Evolutionary conservation across 495 filamentous ascomycete genomes (phyloP).

Genomic region (Endocarpon pusillum): DNA sequence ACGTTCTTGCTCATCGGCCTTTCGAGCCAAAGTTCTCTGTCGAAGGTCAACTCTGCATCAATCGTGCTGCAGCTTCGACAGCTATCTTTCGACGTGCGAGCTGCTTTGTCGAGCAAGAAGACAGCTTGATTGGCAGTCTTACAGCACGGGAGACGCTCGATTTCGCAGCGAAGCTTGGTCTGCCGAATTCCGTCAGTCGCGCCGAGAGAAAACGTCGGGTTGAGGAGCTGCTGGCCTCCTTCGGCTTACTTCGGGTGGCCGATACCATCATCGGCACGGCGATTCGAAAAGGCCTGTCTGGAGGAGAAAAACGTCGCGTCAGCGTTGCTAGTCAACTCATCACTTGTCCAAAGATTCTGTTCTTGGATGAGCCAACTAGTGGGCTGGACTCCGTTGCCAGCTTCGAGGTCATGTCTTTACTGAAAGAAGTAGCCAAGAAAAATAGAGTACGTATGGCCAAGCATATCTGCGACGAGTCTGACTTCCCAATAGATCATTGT

Average conservation of each 20-base stretch:
- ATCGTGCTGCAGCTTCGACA: conserved; percentile 27
- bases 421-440: conserved; percentile 41
- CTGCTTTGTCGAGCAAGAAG: conserved; percentile 73
- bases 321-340: conserved; percentile 66
- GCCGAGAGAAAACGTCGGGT: conserved; percentile 35
- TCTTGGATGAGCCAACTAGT: conserved; percentile 69
- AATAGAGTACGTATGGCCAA: conserved; percentile 40
- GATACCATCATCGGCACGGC: conserved; percentile 59
- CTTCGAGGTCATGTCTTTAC: conserved; percentile 48
- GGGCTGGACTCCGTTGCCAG: conserved; percentile 58
- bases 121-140: conserved; percentile 60
- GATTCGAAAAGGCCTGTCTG: conserved; percentile 60
- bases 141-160: conserved; percentile 61
- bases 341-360: conserved; percentile 59
- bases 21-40: conserved; percentile 29
- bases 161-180: conserved; percentile 44
- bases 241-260: conserved; percentile 45
- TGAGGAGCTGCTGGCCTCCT: conserved; percentile 37
- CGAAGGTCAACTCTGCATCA: conserved; percentile 34
- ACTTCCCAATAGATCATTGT: conserved; percentile 40
- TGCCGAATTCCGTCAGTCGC: conserved; percentile 30
- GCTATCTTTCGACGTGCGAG: conserved; percentile 28
- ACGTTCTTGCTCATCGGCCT: conserved; percentile 47
- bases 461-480: too few relatives aligned
- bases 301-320: conserved; percentile 65